Evolutionary conservation across 257 asterid genomes (phyloP).

Genomic region (Agastache rugosa): DNA sequence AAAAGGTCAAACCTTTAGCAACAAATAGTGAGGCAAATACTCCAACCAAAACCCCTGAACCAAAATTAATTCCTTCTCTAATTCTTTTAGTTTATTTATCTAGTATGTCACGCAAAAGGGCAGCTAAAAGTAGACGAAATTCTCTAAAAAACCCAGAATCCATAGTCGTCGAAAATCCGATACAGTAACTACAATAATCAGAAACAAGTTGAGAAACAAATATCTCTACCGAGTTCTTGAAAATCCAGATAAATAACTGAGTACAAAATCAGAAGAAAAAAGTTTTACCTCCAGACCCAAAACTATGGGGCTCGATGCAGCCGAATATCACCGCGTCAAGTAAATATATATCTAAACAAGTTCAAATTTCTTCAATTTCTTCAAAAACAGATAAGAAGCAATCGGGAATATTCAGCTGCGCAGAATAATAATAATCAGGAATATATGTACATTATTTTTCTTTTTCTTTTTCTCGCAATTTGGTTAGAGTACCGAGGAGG

Average conservation of each 20-base stretch:
- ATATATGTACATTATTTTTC: background rate
- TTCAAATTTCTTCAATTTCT: conserved; percentile 16
- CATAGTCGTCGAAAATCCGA: conserved; percentile 24
- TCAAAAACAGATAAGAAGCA: conserved; percentile 13
- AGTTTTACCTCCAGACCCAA: conserved; percentile 32
- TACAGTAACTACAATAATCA: background rate
- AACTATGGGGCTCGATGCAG: conserved; percentile 27
- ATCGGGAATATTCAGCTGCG: conserved; percentile 31
- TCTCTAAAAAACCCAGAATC: conserved; percentile 22
- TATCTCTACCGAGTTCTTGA: background rate
- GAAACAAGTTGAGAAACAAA: conserved; percentile 1
- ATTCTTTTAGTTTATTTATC: background rate
- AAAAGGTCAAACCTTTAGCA: conserved; percentile 20
- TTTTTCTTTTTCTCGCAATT: background rate
- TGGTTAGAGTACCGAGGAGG: conserved; percentile 10
- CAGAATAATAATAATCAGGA: background rate
- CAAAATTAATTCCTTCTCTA: background rate
- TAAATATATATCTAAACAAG: conserved; percentile 20
- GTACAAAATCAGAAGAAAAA: conserved; percentile 11
- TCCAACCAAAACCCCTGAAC: conserved; percentile 12
- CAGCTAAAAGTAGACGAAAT: conserved; percentile 29
- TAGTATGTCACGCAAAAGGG: conserved; percentile 8
- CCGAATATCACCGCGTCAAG: conserved; percentile 38
- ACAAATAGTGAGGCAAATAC: conserved; percentile 17
- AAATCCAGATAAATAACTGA: conserved; percentile 33